Evolutionary conservation across 768 basidiomycete species (phyloP), one percentile per base, ranked within the genome.

Genomic region (Russula dissimulans): DNA sequence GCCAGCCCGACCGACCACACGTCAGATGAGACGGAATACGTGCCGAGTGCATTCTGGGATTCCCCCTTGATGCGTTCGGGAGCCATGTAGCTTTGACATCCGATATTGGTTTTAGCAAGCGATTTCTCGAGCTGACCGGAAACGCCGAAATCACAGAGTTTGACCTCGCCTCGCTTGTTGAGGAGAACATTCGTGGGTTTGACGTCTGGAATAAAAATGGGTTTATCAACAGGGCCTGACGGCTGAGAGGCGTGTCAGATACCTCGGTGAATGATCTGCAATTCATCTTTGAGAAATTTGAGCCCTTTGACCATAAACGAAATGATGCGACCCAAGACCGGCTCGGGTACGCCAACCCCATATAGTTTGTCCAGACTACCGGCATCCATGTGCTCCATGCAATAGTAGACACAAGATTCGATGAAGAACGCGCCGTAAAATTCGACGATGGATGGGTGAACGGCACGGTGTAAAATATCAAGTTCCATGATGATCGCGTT

Each of bases 331-430:
- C 85, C 84, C 26, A 99, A 76, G 10, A 95, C 91, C 41, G 84
- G 78, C 69, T 99, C 97, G 1, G 79, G 77, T 2, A 87, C 77
- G 43, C 73, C 72, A 11, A 66, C 72, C 17, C 70, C 72, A 64
- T 79, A 74, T 31, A 98, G 79, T 65, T 87, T 90, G 71, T 97
- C 97, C 49, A 99, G 80, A 43, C 86, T 89, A n/a, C 95, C 94
- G 11, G 94, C 95, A 71, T 99, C 95, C 97, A 99, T 99, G 75
- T 87, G 91, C 77, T 99, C 97, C 95, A 98, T 98, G 74, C 95
- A 98, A 72, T 97, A 97, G 75, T 99, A 97, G 26, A 99, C 97
- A 72, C 95, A 99, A n/a, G 91, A 91, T 71, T 99, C 97, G 73
- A 97, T 94, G 74, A 97, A 97, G 77, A 99, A 99, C 4, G 97